phyloP scores from a whole-genome alignment of 2,329 filamentous ascomycete genomes.

The Pseudocercospora musae region DNA sequence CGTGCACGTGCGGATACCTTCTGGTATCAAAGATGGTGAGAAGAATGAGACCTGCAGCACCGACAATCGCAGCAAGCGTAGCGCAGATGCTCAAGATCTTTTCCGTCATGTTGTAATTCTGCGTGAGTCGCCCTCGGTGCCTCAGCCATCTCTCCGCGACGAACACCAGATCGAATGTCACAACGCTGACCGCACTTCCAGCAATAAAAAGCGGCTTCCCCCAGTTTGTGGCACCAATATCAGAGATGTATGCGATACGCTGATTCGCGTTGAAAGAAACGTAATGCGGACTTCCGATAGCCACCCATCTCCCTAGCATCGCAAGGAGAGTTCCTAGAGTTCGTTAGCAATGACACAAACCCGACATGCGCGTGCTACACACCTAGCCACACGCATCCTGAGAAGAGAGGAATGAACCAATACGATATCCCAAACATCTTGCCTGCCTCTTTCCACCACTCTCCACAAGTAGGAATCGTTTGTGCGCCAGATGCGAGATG shows the following conservation, averaged over 20 bases:
- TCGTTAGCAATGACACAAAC: slow-evolving; percentile 7
- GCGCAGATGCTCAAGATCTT: slow-evolving; percentile 60
- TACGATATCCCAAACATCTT: slow-evolving; percentile 46
- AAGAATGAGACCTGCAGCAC: slow-evolving; percentile 75
- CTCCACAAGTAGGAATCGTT: neutral
- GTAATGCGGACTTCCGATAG: slow-evolving; percentile 57
- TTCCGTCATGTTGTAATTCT: slow-evolving; percentile 64
- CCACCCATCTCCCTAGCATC: slow-evolving; percentile 68
- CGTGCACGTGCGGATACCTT: slow-evolving; percentile 64
- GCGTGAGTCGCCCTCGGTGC: slow-evolving; percentile 72
- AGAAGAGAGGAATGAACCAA: slow-evolving; percentile 67
- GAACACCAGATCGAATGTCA: slow-evolving; percentile 79
- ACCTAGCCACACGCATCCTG: slow-evolving; percentile 60
- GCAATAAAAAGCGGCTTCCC: slow-evolving; percentile 78
- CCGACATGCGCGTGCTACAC: slow-evolving; percentile 6
- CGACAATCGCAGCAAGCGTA: slow-evolving; percentile 67
- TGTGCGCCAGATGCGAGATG: neutral
- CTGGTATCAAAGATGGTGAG: slow-evolving; percentile 82
- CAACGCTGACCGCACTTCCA: slow-evolving; percentile 66
- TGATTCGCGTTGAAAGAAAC: slow-evolving; percentile 58
- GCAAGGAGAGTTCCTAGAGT: slow-evolving; percentile 60
- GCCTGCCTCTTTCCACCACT: neutral
- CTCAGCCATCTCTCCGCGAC: slow-evolving; percentile 79
- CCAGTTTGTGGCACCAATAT: slow-evolving; percentile 54
- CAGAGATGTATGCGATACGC: slow-evolving; percentile 55